phyloP scores from a whole-genome alignment of 1,284 basidiomycete genomes.

The Heliocybe sulcata region DNA sequence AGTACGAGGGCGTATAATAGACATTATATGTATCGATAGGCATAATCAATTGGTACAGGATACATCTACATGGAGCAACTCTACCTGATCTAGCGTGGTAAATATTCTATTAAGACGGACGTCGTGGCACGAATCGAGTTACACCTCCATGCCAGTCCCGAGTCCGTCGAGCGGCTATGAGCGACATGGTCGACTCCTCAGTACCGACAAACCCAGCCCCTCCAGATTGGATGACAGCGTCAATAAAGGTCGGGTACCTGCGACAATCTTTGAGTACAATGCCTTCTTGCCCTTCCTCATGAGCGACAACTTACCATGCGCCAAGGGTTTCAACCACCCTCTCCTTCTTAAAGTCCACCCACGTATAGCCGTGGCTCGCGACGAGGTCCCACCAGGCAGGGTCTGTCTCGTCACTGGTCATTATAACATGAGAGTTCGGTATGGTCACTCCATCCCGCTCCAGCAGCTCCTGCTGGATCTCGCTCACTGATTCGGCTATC shows the following conservation, averaged over 20 bases:
- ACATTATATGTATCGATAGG: no score
- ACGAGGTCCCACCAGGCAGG: conserved; percentile 31
- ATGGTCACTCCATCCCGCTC: conserved; percentile 19
- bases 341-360: conserved; percentile 28
- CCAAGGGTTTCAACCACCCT: conserved; percentile 15
- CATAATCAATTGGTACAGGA: not conserved
- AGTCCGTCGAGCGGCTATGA: conserved; percentile 54
- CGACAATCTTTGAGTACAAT: not conserved
- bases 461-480: conserved; percentile 26
- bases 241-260: conserved; percentile 64
- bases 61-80: not conserved
- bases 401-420: conserved; percentile 31
- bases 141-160: conserved; percentile 56
- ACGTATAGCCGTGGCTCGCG: conserved; percentile 26
- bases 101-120: no score
- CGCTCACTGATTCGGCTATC: not conserved
- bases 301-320: not conserved
- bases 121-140: conserved; percentile 47
- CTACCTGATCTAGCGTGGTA: no score
- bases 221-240: conserved; percentile 61
- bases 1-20: no score
- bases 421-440: conserved; percentile 4
- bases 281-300: not conserved
- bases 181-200: conserved; percentile 59
- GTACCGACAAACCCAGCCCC: conserved; percentile 67